Evolutionary conservation across 2,329 filamentous ascomycete genomes (phyloP), one percentile per base, ranked within the genome.

Genomic region (Aspergillus pseudoglaucus): DNA sequence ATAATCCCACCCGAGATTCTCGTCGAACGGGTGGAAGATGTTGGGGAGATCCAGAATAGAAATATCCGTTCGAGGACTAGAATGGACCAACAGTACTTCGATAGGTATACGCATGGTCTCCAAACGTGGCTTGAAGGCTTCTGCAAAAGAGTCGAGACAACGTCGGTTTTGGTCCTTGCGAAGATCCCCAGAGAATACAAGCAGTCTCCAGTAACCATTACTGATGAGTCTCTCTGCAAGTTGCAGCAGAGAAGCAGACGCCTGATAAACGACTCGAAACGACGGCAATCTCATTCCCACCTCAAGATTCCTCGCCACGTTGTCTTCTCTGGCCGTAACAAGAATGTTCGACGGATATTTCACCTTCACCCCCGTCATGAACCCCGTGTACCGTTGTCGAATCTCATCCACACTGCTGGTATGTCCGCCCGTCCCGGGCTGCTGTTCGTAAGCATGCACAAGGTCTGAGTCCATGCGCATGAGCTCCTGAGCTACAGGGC

Each of bases 21-120:
- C 52, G 30, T 77, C 70, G 35, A 72, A 77, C 0, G 74, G 74
- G 33, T 71, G 72, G 33, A 79, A 72, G 0, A 75, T 65, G 1
- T 73, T 68, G 0, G 77, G 77, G 18, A 64, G 72, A 45, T 79
- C 75, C 17, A 78, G 60, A 6, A 81, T 58, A 45, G 80, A 76
- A 0, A 77, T 67, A 0, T 75, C 67, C 0, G 56, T 61, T 32
- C 82, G 70, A 20, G 71, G 71, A 0, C 78, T 70, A 2, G 74
- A 73, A 59, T 87, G 84, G 0, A 85, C 18, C 15, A 39, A 22
- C 7, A 39, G 37, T 10, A 18, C 5, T 14, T 39, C 37, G 10
- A 39, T 20, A 7, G 17, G 37, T 39, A 39, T 18, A 12, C 17
- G 17, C 37, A 39, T 18, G 15, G 37, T 18, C 37, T 39, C 15